Evolutionary conservation across 169 alveolate genomes (phyloP), one percentile per base, ranked within the genome.

Genomic region (Plasmodium fragile): DNA sequence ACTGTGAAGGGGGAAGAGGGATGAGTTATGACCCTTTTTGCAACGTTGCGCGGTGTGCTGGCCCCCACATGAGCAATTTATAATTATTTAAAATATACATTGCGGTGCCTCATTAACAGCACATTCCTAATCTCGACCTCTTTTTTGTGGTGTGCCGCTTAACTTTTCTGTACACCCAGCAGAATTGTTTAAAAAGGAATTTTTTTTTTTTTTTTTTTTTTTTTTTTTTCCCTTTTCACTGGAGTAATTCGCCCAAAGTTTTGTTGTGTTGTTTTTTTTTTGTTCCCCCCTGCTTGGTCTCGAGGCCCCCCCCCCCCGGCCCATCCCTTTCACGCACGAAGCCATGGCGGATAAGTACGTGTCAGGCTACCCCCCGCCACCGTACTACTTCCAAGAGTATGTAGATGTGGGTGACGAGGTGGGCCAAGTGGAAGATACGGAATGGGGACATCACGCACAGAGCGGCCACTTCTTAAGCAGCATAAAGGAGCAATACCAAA

Each of bases 351-450:
- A 73, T 73, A 89, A 89, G 22, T 89, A 78, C 82, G 94, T 89
- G 22, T 78, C 94, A 5, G 97, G 97, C 22, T 96, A 87, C 49
- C 97, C 97, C 45, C 96, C 96, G 8, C 97, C 97, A 13, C 97
- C 97, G 10, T 82, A 92, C 43, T 96, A 93, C 73, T 96, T 92
- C 80, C 49, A 83, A 25, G 95, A 96, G 53, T 96, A 96, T 83
- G 78, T 80, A 18, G 92, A 84, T 34, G 92, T 71, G 52, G 93
- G 59, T 22, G 79, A 36, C 5, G 65, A 70, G 45, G 82, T 59
- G 18, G 59, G 53, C 25, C 28, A 22, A 80, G 43, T 4, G 79
- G 87, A 85, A 39, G 55, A 43, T 30, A 4, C 65, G 1, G 28
- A 73, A 30, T 11, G 89, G 52, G 32, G 69, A 16, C 39, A 30